Percentiles rank a stretch among this genome's conserved stretches.
Conservation (phyloP, 495 filamentous ascomycete species). For the Glonium stellatum region DNA sequence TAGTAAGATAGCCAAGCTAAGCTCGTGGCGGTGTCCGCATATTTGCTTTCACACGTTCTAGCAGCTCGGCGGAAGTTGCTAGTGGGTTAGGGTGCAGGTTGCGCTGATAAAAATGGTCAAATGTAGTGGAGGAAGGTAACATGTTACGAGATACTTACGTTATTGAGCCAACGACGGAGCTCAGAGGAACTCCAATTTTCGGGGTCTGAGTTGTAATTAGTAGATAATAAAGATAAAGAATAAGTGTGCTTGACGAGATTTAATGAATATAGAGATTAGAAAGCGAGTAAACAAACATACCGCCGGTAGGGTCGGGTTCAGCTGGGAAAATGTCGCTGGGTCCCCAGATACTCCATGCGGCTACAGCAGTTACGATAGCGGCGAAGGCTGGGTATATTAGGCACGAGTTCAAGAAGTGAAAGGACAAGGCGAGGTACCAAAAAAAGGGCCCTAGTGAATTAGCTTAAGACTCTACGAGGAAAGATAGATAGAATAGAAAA, state of each 20-base stretch:
- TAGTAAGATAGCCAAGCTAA: background rate
- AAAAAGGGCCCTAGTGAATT: slow-evolving; percentile 20
- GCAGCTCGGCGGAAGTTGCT: slow-evolving; percentile 65
- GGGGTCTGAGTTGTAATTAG: slow-evolving; percentile 37
- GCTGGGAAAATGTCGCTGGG: slow-evolving; percentile 64
- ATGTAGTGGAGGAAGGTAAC: background rate
- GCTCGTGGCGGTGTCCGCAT: slow-evolving; percentile 45
- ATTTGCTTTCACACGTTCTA: slow-evolving; percentile 76
- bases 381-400: slow-evolving; percentile 53
- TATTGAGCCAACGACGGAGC: slow-evolving; percentile 64
- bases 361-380: slow-evolving; percentile 74
- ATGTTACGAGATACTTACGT: slow-evolving; percentile 47
- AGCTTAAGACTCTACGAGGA: slow-evolving; percentile 40
- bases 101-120: slow-evolving; percentile 45
- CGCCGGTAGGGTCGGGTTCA: slow-evolving; percentile 66
- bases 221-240: background rate
- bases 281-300: slow-evolving; percentile 34
- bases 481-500: slow-evolving; percentile 11
- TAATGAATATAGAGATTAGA: background rate
- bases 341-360: slow-evolving; percentile 79
- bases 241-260: background rate
- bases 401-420: background rate
- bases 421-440: background rate
- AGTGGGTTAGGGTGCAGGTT: slow-evolving; percentile 59
- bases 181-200: slow-evolving; percentile 38